Base-by-base conservation (phyloP, 495 filamentous ascomycete species). In the Penicillium odoratum region DNA sequence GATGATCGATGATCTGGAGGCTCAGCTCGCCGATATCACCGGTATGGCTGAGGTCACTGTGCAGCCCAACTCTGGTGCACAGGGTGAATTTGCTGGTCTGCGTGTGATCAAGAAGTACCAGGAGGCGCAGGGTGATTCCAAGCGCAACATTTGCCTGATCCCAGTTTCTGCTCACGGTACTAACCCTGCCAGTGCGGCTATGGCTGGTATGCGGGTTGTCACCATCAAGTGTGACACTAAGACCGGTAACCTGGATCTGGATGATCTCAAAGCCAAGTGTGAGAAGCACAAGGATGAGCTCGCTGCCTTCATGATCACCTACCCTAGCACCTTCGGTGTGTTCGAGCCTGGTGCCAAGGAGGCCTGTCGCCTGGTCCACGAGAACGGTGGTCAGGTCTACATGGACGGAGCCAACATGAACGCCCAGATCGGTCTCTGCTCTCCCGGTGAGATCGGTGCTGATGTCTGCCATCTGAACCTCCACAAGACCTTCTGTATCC, bases 371-470 rank as follows among this genome's bases (percentile, higher is more conserved):
- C 78, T 95, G 36, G 91, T 98, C 6, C 95, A 98, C 73, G 66
- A 86, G 59, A 78, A 94, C 66, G 95, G 95, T 48, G 94, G 94
- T 16, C 91, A 96, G 68, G 94, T 98, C 28, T 98, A 97, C 77
- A 97, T 98, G 94, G 94, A 98, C 73, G 94, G 94, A 53, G 94
- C 94, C 51, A 98, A 98, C 75, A 93, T 98, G 92, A 98, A 98
- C 67, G 94, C 94, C 25, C 94, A 98, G 72, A 97, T 98, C 58
- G 94, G 94, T 1, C 85, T 98, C 9, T 98, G 94, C 80, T 96
- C 92, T 0, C 94, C 94, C 5, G 94, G 94, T 15, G 92, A 97
- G 69, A 97, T 98, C 64, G 94, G 94, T 40, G 94, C 94, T 10
- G 94, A 98, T 67, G 95, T 98, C 28, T 98, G 94, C 82, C 94